Base-by-base conservation (phyloP, 345 rosid genomes). In the Camelina hispida region DNA sequence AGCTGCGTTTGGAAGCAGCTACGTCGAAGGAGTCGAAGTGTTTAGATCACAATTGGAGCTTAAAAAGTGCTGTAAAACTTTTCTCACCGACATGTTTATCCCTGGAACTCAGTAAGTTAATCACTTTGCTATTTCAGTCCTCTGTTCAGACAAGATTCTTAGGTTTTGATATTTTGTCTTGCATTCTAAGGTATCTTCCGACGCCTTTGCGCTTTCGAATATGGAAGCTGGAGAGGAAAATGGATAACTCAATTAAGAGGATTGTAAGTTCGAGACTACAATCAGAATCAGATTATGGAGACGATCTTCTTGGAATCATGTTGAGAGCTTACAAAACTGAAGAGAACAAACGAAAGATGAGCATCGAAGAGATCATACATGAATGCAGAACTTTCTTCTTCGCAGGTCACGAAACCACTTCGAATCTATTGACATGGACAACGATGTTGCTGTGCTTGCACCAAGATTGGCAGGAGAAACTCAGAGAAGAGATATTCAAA, bases 361-460 rank as follows among this genome's bases (percentile, higher is more conserved):
- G 7, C 69, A 79, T 67, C 65, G 67, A 77, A 48, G 87, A 86
- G 62, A 84, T 90, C 30, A 38, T 85, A 52, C 88, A 88, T 7
- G 86, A 91, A 20, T 86, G 89, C 81, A 89, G 81, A 71, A 78
- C 85, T 9, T 85, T 86, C 79, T 87, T 85, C 47, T 81, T 89
- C 15, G 78, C 82, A 4, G 88, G 88, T 1, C 75, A 77, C 7
- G 85, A 72, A 52, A 72, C 79, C 61, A 81, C 76, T 4, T 63
- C 86, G 28, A 79, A 44, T 9, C 40, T 86, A 9, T 75, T 91
- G 37, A 87, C 89, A 2, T 88, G 94, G 94, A 73, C 85, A 7
- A 61, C 81, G 4, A 76, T 87, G 75, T 57, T 90, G 35, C 58
- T 90, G 35, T 81, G 87, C 76, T 6, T 67, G 20, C 81, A 88